A percentile compares a stretch with the other conserved stretches of the same genome.
These are phyloP conservation scores for Arachnopeziza araneosa DNA, from an alignment of 2,329 filamentous ascomycete genomes.

Conservation along the genomic window DNA sequence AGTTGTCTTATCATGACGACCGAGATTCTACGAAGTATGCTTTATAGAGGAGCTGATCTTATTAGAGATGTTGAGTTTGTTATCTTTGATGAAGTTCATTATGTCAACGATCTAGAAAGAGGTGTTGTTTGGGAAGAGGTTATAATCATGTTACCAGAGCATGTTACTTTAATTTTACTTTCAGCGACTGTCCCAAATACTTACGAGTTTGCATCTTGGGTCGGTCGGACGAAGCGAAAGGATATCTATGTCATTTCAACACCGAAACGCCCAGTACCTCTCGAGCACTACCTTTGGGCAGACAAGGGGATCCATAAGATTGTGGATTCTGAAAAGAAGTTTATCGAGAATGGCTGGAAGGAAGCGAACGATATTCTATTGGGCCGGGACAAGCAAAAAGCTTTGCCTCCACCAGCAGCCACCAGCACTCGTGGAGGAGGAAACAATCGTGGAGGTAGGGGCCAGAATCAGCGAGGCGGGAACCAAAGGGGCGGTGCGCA, in stretches of 20 bases:
- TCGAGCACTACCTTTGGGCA: conserved; percentile 96
- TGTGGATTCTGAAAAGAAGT: conserved; percentile 86
- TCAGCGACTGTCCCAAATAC: conserved; percentile 98
- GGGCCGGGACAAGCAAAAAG: conserved; percentile 72
- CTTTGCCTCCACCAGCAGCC: conserved; percentile 33
- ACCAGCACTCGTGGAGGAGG: conserved; percentile 41
- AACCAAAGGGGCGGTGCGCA: conserved; percentile 38
- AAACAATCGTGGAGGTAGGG: conserved; percentile 49
- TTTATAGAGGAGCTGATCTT: conserved; percentile 91
- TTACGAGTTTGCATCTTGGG: conserved; percentile 96
- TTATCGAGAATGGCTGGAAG: conserved; percentile 91
- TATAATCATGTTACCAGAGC: conserved; percentile 98
- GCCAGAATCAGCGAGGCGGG: conserved; percentile 44
- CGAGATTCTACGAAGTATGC: conserved; percentile 95
- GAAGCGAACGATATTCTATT: conserved; percentile 79
- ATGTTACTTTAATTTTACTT: conserved; percentile 89
- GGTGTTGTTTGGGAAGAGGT: conserved; percentile 99
- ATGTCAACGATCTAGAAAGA: conserved; percentile 92
- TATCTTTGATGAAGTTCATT: conserved; percentile 98
- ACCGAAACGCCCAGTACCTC: conserved; percentile 84
- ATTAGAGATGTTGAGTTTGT: conserved; percentile 98
- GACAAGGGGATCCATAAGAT: conserved; percentile 91
- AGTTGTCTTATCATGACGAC: conserved; percentile 99
- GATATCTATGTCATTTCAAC: conserved; percentile 99
- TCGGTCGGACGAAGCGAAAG: conserved; percentile 95